A percentile compares a stretch with the other conserved stretches of the same genome.
These are phyloP conservation scores for Claviceps spartinae DNA, from an alignment of 2,329 filamentous ascomycete genomes.

Conservation along the genomic window DNA sequence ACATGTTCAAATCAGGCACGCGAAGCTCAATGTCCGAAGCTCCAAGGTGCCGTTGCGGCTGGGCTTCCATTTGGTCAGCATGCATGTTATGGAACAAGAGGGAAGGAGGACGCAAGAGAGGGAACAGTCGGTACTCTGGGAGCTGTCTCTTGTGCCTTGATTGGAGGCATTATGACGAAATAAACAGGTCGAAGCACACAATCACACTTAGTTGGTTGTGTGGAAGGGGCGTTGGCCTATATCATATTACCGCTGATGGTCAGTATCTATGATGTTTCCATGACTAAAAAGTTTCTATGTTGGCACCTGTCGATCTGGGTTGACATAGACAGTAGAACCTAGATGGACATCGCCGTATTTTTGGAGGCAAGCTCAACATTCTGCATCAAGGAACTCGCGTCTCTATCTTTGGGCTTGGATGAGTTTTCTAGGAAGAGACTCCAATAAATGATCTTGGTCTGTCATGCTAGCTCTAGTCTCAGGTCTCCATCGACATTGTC, in stretches of 20 bases:
- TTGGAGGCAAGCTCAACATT: too few species aligned
- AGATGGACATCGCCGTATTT: too few species aligned
- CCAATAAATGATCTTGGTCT: too few species aligned
- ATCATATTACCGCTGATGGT: neutral
- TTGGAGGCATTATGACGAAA: neutral
- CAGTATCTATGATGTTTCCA: neutral
- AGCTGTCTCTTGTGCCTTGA: neutral
- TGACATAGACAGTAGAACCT: too few species aligned
- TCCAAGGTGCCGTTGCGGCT: conserved; percentile 5
- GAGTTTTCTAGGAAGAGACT: too few species aligned
- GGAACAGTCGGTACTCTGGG: neutral
- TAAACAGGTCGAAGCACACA: neutral
- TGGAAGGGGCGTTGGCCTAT: neutral
- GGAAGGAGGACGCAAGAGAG: neutral
- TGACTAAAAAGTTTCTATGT: neutral
- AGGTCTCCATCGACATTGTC: too few species aligned
- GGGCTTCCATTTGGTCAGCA: conserved; percentile 5
- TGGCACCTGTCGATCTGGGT: too few species aligned
- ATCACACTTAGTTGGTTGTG: neutral
- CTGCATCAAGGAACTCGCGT: too few species aligned
- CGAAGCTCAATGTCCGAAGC: conserved; percentile 6
- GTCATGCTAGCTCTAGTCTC: too few species aligned
- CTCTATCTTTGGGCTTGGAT: too few species aligned
- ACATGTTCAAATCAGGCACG: conserved; percentile 9
- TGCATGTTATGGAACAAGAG: neutral